Base-by-base conservation (phyloP, 352 stramenopile genomes). In the Phytophthora ohioensis region DNA sequence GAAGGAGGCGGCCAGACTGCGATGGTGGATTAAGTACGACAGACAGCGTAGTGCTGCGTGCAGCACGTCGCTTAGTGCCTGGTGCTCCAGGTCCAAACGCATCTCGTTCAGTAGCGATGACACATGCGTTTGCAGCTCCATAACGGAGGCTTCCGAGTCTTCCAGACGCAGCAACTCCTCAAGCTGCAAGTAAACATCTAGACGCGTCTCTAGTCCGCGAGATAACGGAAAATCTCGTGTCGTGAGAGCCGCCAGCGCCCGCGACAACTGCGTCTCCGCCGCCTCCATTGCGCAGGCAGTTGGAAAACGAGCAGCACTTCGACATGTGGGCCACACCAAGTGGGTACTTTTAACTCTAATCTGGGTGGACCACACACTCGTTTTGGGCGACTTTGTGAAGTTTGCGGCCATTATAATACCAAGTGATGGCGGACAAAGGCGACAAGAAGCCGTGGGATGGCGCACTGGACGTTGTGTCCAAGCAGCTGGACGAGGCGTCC, bases 21-120 rank as follows among this genome's bases (percentile, higher is more conserved):
- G 32, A 53, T 91, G 84, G 61, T 87, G 71, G 75, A 93, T 81
- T 39, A 91, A 78, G 54, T 91, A 93, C 56, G 85, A 93, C 10
- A 93, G 74, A 66, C 84, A 87, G 46, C 77, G 79, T 49, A 84
- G 65, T 6, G 75, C 79, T 1, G 79, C 69, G 10, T 80, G 69
- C 41, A 66, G 46, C 30, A 76, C 68, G 53, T 79, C 68, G 11
- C 43, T 59, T 3, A 67, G 31, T 15, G 58, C 39, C 10, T 49
- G 57, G 7, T 57, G 67, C 57, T 81, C 67, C 59, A 93, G 47
- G 57, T 93, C 83, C 21, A 75, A 58, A 35, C 78, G 76, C 27
- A 93, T 62, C 62, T 82, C 79, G 34, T 11, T 42, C 39, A 91
- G 61, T 10, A 93, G 55, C 1, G 27, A 46, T 10, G 83, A 48